Percentiles rank a stretch among this genome's conserved stretches.
Conservation (phyloP, 306 rosid genomes). For the Parietaria judaica region DNA sequence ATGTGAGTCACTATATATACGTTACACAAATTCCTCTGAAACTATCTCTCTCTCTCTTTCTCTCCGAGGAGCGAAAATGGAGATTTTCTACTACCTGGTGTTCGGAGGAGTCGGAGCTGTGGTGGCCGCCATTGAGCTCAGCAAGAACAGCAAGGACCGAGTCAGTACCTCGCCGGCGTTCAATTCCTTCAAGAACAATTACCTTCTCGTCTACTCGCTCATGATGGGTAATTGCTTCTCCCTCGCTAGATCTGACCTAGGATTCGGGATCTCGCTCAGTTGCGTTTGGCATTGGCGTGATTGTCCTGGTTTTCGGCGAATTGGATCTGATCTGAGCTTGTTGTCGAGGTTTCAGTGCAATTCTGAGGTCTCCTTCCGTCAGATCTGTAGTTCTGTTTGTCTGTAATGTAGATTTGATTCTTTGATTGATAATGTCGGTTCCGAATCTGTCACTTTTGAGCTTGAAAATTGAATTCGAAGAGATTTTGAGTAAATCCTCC, state of each 20-base stretch:
- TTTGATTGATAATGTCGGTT: slow-evolving; percentile 4
- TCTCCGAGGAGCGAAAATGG: slow-evolving; percentile 42
- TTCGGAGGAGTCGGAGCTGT: slow-evolving; percentile 66
- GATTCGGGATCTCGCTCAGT: slow-evolving; percentile 6
- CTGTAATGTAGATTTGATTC: neutral
- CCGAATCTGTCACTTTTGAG: neutral
- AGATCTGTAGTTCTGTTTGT: slow-evolving; percentile 16
- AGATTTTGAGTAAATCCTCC: neutral
- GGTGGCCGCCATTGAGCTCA: slow-evolving; percentile 76
- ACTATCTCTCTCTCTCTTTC: neutral
- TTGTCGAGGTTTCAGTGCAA: neutral
- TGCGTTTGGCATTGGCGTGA: neutral
- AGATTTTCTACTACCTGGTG: slow-evolving; percentile 69
- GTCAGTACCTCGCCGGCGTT: slow-evolving; percentile 62
- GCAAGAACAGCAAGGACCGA: slow-evolving; percentile 90
- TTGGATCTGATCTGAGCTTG: slow-evolving; percentile 29
- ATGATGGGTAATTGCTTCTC: slow-evolving; percentile 50
- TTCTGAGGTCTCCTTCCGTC: neutral
- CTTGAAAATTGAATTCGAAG: neutral
- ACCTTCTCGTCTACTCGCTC: slow-evolving; percentile 87
- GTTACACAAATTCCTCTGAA: neutral
- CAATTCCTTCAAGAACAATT: slow-evolving; percentile 94
- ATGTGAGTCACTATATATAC: slow-evolving; percentile 8
- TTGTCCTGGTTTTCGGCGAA: slow-evolving; percentile 8
- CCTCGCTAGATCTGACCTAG: slow-evolving; percentile 32